Evolutionary conservation across 2,329 filamentous ascomycete genomes (phyloP).

Genomic region (Polychaeton citri): DNA sequence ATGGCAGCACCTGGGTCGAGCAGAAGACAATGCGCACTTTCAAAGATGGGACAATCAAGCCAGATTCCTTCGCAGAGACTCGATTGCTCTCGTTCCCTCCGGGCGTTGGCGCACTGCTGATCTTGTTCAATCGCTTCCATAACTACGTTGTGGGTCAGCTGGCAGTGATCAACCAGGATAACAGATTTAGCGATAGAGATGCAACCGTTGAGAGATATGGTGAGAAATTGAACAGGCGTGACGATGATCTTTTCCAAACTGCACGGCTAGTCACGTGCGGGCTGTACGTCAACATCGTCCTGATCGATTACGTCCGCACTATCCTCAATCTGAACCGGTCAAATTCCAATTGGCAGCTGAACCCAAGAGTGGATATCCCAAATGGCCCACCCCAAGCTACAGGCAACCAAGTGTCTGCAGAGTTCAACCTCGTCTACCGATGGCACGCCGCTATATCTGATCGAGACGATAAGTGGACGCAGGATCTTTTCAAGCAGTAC

Average conservation of each 20-base stretch:
- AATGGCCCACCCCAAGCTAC: slow-evolving; percentile 23
- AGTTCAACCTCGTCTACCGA: slow-evolving; percentile 42
- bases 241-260: slow-evolving; percentile 39
- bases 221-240: slow-evolving; percentile 20
- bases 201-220: slow-evolving; percentile 20
- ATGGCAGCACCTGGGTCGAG: slow-evolving; percentile 55
- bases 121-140: slow-evolving; percentile 65
- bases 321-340: slow-evolving; percentile 35
- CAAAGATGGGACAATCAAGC: slow-evolving; percentile 55
- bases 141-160: slow-evolving; percentile 73
- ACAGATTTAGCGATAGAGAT: slow-evolving; percentile 53
- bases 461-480: slow-evolving; percentile 33
- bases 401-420: slow-evolving; percentile 38
- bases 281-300: slow-evolving; percentile 40
- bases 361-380: slow-evolving; percentile 26
- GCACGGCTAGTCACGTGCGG: slow-evolving; percentile 39
- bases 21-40: slow-evolving; percentile 53
- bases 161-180: slow-evolving; percentile 72
- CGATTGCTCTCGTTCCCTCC: slow-evolving; percentile 53
- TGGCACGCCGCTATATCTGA: slow-evolving; percentile 34
- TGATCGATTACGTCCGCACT: slow-evolving; percentile 41
- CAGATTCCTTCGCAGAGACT: slow-evolving; percentile 55
- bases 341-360: slow-evolving; percentile 29
- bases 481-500: slow-evolving; percentile 23
- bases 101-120: slow-evolving; percentile 52